phyloP scores from a whole-genome alignment of 495 filamentous ascomycete species.

The Talaromyces liani region DNA sequence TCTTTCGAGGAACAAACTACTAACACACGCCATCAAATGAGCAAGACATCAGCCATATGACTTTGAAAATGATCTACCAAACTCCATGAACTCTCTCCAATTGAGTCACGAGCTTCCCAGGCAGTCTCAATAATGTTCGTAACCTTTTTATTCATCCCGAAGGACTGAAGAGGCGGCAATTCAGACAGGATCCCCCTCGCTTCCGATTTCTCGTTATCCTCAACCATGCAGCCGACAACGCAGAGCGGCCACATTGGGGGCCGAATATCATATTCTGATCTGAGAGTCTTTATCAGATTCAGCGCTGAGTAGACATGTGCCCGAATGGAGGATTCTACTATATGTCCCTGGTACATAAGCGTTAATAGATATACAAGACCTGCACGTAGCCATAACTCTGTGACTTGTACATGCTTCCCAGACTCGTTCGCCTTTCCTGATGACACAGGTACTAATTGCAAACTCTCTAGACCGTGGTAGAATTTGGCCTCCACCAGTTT shows the following conservation, averaged over 20 bases:
- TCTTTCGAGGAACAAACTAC: no score
- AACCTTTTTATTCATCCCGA: neutral
- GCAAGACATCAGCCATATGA: neutral
- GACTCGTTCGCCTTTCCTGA: neutral
- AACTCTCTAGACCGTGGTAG: neutral
- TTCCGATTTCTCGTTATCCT: neutral
- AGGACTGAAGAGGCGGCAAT: neutral
- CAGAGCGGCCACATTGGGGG: neutral
- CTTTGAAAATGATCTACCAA: neutral
- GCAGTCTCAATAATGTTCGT: neutral
- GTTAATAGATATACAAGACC: neutral
- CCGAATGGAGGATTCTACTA: neutral
- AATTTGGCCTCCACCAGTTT: neutral
- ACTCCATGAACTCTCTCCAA: neutral
- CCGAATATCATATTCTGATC: neutral
- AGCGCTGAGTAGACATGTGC: neutral
- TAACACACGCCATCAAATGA: neutral
- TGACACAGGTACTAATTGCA: neutral
- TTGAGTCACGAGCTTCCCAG: neutral
- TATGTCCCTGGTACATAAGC: neutral
- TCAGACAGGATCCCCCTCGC: neutral
- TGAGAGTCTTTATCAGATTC: neutral
- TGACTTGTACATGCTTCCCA: neutral
- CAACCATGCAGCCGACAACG: neutral
- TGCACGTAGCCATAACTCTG: constrained; percentile 1